Evolutionary conservation across 2,329 filamentous ascomycete genomes (phyloP).

Genomic region (Fusarium anthophilum): DNA sequence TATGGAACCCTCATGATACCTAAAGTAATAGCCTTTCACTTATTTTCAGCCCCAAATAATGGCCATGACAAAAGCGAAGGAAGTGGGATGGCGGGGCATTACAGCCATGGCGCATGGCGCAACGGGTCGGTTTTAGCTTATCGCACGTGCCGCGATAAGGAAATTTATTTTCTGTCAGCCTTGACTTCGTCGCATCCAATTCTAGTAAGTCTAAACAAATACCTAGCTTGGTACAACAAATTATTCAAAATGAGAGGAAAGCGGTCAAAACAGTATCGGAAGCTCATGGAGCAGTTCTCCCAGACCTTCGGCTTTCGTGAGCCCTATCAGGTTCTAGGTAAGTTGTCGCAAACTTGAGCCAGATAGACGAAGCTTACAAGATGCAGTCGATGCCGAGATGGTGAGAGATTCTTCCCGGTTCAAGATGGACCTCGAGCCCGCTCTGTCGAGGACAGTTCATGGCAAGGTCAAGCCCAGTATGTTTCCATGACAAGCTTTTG

Average conservation of each 20-base stretch:
- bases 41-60: background rate
- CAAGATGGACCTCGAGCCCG: conserved; percentile 87
- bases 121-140: conserved; percentile 35
- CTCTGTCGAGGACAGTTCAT: conserved; percentile 84
- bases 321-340: conserved; percentile 89
- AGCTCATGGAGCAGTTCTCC: conserved; percentile 93
- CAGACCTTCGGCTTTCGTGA: conserved; percentile 90
- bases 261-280: conserved; percentile 67
- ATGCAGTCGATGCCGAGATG: conserved; percentile 81
- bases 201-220: background rate
- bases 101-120: background rate
- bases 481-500: conserved; percentile 43
- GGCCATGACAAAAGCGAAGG: background rate
- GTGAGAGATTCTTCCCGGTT: conserved; percentile 82
- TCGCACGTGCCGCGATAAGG: conserved; percentile 53
- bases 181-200: conserved; percentile 13
- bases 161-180: conserved; percentile 49
- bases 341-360: conserved; percentile 33
- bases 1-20: background rate
- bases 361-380: conserved; percentile 34
- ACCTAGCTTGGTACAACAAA: background rate
- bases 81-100: conserved; percentile 24
- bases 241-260: conserved; percentile 58
- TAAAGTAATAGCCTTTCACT: background rate
- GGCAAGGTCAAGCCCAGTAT: conserved; percentile 84